Percentiles rank a stretch among this genome's conserved stretches.
These are phyloP conservation scores for Turnera subulata DNA, from an alignment of 345 rosid genomes.

Conservation along the genomic window DNA sequence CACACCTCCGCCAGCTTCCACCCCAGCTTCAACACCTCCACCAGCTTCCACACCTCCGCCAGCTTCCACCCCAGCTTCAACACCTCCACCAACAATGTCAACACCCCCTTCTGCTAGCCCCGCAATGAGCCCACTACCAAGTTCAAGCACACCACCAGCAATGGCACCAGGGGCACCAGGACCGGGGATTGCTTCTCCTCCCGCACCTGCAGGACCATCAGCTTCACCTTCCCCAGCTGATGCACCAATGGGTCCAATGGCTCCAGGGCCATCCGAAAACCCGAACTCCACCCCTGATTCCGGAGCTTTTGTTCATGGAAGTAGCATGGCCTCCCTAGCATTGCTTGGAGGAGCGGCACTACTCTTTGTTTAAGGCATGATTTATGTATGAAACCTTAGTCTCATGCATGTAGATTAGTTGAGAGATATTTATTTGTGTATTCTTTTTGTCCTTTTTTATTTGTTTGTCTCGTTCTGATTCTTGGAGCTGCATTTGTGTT, in stretches of 20 bases:
- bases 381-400: not conserved
- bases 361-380: conserved; percentile 36
- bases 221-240: not conserved
- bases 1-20: not conserved
- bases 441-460: conserved; percentile 18
- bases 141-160: conserved; percentile 2
- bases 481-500: conserved; percentile 32
- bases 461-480: conserved; percentile 16
- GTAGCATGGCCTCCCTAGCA: conserved; percentile 24
- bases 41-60: conserved; percentile 1
- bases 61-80: not conserved
- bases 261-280: not conserved
- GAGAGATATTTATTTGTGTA: conserved; percentile 34
- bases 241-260: not conserved
- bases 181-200: not conserved
- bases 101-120: not conserved
- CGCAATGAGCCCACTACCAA: not conserved
- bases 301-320: conserved; percentile 28
- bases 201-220: not conserved
- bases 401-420: conserved; percentile 17
- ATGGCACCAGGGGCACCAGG: not conserved
- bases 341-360: conserved; percentile 34
- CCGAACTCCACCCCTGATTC: conserved; percentile 6
- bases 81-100: not conserved
- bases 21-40: conserved; percentile 6